Evolutionary conservation across 352 stramenopile genomes (phyloP), one percentile per base, ranked within the genome.

Genomic region (Peronospora destructor): DNA sequence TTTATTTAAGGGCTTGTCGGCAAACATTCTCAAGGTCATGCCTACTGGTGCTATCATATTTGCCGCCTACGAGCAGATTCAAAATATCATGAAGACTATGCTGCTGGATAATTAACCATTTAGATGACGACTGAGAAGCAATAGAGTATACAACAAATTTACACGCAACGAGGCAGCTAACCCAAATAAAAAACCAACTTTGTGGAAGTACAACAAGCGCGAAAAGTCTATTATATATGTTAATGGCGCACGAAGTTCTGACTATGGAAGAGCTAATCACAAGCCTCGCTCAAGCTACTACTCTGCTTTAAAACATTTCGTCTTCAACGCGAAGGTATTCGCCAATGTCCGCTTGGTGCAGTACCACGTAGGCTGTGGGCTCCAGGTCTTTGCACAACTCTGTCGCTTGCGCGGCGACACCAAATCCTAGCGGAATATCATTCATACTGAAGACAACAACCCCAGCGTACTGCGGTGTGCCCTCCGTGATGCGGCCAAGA

Each of bases 391-490:
- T 84, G 85, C 87, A 87, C 88, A 97, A 41, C 78, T 99, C 69
- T 59, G 93, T 94, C 58, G 82, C 80, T 76, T 99, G 96, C 5
- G 95, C 95, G 7, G 96, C 95, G 12, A 99, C 91, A 35, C 97
- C 97, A 63, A 99, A 99, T 38, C 94, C 97, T 19, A 99, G 67
- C 11, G 97, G 94, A 56, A 98, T 95, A 72, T 99, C 94, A 50
- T 95, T 97, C 91, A 99, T 97, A 73, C 88, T 98, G 69, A 97
- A 98, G 19, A 99, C 94, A 16, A 99, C 89, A 1, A 99, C 95
- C 35, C 97, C 97, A 6, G 91, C 95, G 82, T 99, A 98, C 83
- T 98, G 95, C 19, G 95, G 95, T 43, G 89, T 98, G 46, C 80
- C 85, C 56, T 99, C 97, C 26, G 96, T 99, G 74, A 99, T 99